phyloP scores from a whole-genome alignment of 129 eudicot genomes.

The Lonicera japonica region DNA sequence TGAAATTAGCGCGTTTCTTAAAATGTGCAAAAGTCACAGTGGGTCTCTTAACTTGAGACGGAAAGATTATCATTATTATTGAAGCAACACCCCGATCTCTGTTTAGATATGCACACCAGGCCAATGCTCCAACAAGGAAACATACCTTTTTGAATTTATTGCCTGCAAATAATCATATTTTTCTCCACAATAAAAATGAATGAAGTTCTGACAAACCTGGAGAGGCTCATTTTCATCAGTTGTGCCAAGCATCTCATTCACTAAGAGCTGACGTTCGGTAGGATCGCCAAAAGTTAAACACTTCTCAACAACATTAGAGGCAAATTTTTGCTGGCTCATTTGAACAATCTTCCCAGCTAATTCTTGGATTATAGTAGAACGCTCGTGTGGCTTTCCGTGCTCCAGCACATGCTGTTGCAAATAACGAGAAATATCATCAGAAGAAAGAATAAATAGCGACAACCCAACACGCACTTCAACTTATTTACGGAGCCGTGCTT shows the following conservation, averaged over 20 bases:
- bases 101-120: neutral
- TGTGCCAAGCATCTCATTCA: conserved; percentile 73
- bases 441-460: neutral
- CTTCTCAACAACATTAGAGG: conserved; percentile 87
- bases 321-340: conserved; percentile 92
- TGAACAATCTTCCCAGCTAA: conserved; percentile 83
- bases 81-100: neutral
- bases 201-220: conserved; percentile 43
- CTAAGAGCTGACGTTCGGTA: conserved; percentile 58
- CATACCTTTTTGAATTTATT: neutral
- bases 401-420: conserved; percentile 70
- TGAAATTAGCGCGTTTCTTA: too few relatives aligned
- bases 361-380: conserved; percentile 67
- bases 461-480: neutral
- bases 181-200: neutral
- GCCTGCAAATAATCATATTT: neutral
- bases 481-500: too few relatives aligned
- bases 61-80: neutral
- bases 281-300: conserved; percentile 75
- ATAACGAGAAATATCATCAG: neutral
- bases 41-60: too few relatives aligned
- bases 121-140: neutral
- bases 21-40: too few relatives aligned
- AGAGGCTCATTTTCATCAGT: conserved; percentile 95
- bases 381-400: conserved; percentile 84